Evolutionary conservation across 139 green algal species (phyloP).

Genomic region (Chlamydomonas schloesseri): DNA sequence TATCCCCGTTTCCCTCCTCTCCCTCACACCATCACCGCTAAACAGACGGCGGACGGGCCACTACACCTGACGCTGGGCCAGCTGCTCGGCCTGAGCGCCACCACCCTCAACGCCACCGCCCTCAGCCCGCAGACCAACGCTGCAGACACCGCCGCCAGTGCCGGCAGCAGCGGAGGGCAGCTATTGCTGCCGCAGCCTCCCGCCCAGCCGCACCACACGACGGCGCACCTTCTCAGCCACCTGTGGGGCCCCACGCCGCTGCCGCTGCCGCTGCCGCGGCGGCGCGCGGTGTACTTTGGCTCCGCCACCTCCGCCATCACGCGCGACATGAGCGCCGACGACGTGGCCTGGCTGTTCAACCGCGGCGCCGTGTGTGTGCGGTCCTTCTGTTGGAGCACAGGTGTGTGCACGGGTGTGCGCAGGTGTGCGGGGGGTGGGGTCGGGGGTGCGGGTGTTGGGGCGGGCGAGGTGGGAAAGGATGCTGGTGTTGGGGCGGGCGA

Average conservation of each 20-base stretch:
- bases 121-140: background rate
- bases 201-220: background rate
- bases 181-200: no score
- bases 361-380: slow-evolving; percentile 22
- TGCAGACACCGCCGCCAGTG: no score
- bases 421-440: background rate
- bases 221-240: background rate
- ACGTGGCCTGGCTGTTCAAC: slow-evolving; percentile 18
- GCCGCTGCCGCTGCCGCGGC: background rate
- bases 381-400: background rate
- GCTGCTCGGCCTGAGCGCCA: background rate
- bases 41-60: background rate
- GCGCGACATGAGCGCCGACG: background rate
- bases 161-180: no score
- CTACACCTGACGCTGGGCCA: background rate
- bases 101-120: background rate
- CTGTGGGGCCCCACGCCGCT: no score
- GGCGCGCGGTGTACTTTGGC: slow-evolving; percentile 3
- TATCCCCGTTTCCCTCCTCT: no score
- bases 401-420: background rate
- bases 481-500: no score
- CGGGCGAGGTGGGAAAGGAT: background rate
- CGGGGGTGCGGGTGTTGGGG: background rate
- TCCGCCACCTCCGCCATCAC: slow-evolving; percentile 23
- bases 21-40: no score